These are phyloP conservation scores for Scleromitrula shiraiana DNA, from an alignment of 2,329 filamentous ascomycete species.

Conservation along the genomic window DNA sequence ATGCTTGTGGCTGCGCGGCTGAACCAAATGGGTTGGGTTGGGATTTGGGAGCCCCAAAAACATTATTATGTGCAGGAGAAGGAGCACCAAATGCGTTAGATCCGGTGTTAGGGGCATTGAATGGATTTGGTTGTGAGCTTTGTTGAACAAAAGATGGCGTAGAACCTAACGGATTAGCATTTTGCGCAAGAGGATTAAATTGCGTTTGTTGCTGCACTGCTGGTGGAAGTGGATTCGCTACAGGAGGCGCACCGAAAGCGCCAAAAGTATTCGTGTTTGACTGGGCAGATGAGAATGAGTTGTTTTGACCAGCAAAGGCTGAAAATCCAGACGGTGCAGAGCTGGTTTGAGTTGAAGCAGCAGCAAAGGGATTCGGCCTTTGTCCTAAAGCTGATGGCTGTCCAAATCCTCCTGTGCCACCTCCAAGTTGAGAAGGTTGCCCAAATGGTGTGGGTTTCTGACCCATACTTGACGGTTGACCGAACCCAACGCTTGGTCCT, in stretches of 20 bases:
- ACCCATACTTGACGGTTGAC: slow-evolving; percentile 32
- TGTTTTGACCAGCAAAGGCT: slow-evolving; percentile 3
- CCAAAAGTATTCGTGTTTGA: slow-evolving; percentile 9
- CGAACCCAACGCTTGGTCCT: slow-evolving; percentile 29
- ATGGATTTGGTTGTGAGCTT: slow-evolving; percentile 30
- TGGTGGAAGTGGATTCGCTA: background rate
- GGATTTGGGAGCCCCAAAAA: slow-evolving; percentile 6
- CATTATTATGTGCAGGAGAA: slow-evolving; percentile 6
- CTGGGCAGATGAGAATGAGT: background rate
- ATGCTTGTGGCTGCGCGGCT: background rate
- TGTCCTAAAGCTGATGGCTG: slow-evolving; percentile 32
- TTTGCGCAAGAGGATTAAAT: background rate
- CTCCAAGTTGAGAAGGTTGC: slow-evolving; percentile 6
- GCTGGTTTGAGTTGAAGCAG: slow-evolving; percentile 11
- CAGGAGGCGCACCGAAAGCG: background rate
- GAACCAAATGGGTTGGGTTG: slow-evolving; percentile 10
- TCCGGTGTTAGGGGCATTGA: background rate
- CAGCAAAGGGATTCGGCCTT: slow-evolving; percentile 28
- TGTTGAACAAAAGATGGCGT: slow-evolving; percentile 31
- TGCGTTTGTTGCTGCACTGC: slow-evolving; percentile 1
- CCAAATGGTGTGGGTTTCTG: slow-evolving; percentile 27
- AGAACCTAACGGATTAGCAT: slow-evolving; percentile 7
- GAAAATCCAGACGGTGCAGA: slow-evolving; percentile 8
- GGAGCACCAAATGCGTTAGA: slow-evolving; percentile 37
- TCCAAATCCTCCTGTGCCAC: slow-evolving; percentile 31